phyloP scores from a whole-genome alignment of 352 stramenopile species.

The Phytophthora megakarya region DNA sequence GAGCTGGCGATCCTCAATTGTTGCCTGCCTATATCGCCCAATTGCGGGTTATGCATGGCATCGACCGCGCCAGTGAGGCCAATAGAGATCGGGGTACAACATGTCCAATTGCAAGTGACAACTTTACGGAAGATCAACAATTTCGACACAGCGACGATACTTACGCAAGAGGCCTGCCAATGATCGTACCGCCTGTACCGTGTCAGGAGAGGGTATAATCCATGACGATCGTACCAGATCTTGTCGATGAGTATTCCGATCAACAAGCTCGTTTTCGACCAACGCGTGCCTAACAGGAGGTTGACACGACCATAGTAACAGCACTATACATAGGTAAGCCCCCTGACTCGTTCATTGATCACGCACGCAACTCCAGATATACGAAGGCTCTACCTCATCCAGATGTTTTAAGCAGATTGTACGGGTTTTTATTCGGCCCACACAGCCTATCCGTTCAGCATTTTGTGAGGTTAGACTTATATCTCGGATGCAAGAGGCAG shows the following conservation, averaged over 20 bases:
- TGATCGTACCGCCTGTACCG: too few species aligned
- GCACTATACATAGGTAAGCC: constrained; percentile 1
- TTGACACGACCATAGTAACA: neutral
- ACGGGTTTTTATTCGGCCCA: neutral
- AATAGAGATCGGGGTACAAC: too few species aligned
- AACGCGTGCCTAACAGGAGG: neutral
- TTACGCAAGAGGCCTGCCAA: too few species aligned
- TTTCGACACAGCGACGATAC: too few species aligned
- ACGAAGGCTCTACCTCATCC: constrained; percentile 4
- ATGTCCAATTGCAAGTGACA: too few species aligned
- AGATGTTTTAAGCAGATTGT: neutral
- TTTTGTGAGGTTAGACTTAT: neutral
- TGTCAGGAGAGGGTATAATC: neutral
- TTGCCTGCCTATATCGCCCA: too few species aligned
- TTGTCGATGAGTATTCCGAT: neutral
- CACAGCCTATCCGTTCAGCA: constrained; percentile 1
- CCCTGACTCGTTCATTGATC: constrained; percentile 3
- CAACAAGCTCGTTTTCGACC: neutral
- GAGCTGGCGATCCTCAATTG: too few species aligned
- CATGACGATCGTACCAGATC: too few species aligned
- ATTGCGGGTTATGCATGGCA: too few species aligned
- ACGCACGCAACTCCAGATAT: neutral
- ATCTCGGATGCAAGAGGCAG: neutral
- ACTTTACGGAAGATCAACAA: too few species aligned
- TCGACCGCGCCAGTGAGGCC: too few species aligned